Conservation (phyloP, 129 eudicot species). For the Flaveria ramosissima region DNA sequence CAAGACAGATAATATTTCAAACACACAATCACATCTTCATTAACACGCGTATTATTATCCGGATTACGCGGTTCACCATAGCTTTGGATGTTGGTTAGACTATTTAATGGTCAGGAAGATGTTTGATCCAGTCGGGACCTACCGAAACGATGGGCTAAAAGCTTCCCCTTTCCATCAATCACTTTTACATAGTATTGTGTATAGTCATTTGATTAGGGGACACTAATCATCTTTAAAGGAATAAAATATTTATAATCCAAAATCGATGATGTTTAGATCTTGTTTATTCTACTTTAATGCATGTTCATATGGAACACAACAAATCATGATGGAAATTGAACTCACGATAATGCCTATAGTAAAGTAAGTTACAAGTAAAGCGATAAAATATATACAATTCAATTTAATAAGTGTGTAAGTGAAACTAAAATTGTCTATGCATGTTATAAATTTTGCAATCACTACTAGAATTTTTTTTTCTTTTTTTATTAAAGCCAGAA, state of each 20-base stretch:
- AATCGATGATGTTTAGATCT: conserved; percentile 22
- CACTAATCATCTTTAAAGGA: conserved; percentile 29
- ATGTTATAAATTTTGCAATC: too few species aligned
- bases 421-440: too few species aligned
- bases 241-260: conserved; percentile 20
- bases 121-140: conserved; percentile 38
- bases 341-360: background rate
- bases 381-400: too few species aligned
- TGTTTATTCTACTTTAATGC: conserved; percentile 21
- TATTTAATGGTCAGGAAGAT: conserved; percentile 43
- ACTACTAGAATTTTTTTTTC: too few species aligned
- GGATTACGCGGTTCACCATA: conserved; percentile 20
- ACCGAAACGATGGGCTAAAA: conserved; percentile 71
- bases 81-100: background rate
- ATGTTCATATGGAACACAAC: conserved; percentile 8
- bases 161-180: conserved; percentile 34
- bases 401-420: too few species aligned
- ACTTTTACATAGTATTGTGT: background rate
- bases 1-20: too few species aligned
- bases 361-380: background rate
- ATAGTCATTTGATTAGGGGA: conserved; percentile 47
- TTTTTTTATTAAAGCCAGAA: too few species aligned
- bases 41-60: background rate
- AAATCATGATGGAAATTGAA: conserved; percentile 4
- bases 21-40: background rate